phyloP scores from a whole-genome alignment of 345 rosid species.

The Draba incana region DNA sequence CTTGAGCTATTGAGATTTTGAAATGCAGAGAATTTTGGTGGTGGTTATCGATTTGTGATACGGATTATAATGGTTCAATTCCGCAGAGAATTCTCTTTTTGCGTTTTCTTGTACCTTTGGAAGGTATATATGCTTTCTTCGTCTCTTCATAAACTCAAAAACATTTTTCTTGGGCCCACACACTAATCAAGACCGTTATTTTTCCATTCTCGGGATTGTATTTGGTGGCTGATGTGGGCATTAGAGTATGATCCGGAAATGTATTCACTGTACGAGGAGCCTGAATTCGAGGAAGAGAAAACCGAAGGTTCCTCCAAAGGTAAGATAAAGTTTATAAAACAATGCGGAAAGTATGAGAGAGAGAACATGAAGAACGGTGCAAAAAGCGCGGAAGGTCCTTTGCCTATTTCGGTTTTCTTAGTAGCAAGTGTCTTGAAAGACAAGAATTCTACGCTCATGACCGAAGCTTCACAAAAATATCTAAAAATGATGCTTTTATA shows the following conservation, averaged over 20 bases:
- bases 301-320: slow-evolving; percentile 58
- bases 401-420: slow-evolving; percentile 91
- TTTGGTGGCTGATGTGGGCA: slow-evolving; percentile 80
- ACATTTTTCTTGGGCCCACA: not conserved
- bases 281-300: slow-evolving; percentile 49
- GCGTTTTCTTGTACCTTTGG: slow-evolving; percentile 96
- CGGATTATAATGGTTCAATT: slow-evolving; percentile 97
- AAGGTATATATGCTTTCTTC: slow-evolving; percentile 59
- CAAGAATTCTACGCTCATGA: slow-evolving; percentile 70
- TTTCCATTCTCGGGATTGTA: slow-evolving; percentile 14
- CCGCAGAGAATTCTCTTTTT: slow-evolving; percentile 93
- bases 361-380: slow-evolving; percentile 67
- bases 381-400: slow-evolving; percentile 62
- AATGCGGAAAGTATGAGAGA: too few relatives aligned
- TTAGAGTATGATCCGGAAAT: slow-evolving; percentile 36
- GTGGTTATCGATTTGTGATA: slow-evolving; percentile 95
- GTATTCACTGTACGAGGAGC: slow-evolving; percentile 73
- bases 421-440: slow-evolving; percentile 79
- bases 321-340: slow-evolving; percentile 44
- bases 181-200: not conserved
- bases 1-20: not conserved
- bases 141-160: not conserved
- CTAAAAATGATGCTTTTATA: slow-evolving; percentile 48
- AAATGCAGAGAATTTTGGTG: slow-evolving; percentile 81
- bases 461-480: slow-evolving; percentile 93